Evolutionary conservation across 2,329 filamentous ascomycete genomes (phyloP).

Genomic region (Fusarium beomiforme): DNA sequence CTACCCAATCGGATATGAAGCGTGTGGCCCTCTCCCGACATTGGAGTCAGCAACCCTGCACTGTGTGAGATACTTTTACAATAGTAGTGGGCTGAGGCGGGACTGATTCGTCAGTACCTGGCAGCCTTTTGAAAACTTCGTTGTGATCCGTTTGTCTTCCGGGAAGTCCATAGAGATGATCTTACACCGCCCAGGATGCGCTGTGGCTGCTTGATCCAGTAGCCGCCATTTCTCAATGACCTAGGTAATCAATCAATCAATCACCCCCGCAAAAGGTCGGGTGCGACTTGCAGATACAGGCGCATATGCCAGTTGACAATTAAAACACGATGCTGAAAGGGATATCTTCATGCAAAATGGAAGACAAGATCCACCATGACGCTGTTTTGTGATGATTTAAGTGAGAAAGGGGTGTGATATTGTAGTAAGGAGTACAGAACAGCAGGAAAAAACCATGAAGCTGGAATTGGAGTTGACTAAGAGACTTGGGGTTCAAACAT

Average conservation of each 20-base stretch:
- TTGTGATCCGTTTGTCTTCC: slow-evolving; percentile 21
- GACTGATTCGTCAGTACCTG: slow-evolving; percentile 26
- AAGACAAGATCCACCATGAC: slow-evolving; percentile 31
- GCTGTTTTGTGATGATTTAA: slow-evolving; percentile 9
- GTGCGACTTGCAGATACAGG: slow-evolving; percentile 6
- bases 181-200: slow-evolving; percentile 17
- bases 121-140: slow-evolving; percentile 7
- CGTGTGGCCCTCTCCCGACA: slow-evolving; percentile 30
- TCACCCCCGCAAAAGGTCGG: slow-evolving; percentile 16
- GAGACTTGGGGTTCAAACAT: slow-evolving; percentile 18
- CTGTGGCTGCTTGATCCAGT: neutral
- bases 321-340: slow-evolving; percentile 1
- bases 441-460: slow-evolving; percentile 7
- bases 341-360: neutral
- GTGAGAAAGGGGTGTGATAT: slow-evolving; percentile 25
- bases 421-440: neutral
- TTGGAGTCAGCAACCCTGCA: slow-evolving; percentile 33
- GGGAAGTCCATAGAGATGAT: slow-evolving; percentile 8
- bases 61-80: slow-evolving; percentile 32
- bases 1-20: slow-evolving; percentile 42
- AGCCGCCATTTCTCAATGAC: slow-evolving; percentile 2
- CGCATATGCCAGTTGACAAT: slow-evolving; percentile 29
- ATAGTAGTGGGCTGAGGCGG: slow-evolving; percentile 28
- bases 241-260: neutral
- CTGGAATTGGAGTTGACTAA: slow-evolving; percentile 19